Conservation (phyloP, 202 grass and related monocot genomes). For the Tripidium arundinaceum region DNA sequence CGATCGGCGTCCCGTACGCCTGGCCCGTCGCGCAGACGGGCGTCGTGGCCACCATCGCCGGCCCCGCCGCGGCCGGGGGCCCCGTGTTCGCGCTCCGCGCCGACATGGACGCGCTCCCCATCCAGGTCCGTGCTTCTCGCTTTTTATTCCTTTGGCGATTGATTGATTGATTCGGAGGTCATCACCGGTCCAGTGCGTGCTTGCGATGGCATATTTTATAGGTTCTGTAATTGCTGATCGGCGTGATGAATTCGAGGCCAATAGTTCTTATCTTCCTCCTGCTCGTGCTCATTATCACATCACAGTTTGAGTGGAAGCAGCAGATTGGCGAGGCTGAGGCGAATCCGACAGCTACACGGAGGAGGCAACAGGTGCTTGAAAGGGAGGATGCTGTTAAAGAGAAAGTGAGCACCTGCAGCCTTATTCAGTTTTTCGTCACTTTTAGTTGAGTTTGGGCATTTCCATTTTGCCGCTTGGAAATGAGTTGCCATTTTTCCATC, state of each 20-base stretch:
- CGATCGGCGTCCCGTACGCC: conserved; percentile 44
- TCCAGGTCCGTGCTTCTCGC: conserved; percentile 32
- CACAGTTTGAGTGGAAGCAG: no score
- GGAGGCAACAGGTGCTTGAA: no score
- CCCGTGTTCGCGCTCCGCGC: conserved; percentile 72
- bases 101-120: conserved; percentile 86
- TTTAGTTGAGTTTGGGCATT: background rate
- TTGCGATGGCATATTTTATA: background rate
- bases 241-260: no score
- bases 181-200: no score
- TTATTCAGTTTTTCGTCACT: no score
- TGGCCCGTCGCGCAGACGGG: conserved; percentile 62
- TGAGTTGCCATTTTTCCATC: background rate
- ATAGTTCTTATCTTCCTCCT: no score
- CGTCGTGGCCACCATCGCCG: conserved; percentile 51
- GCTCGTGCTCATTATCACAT: no score
- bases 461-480: background rate
- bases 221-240: conserved; percentile 45
- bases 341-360: no score
- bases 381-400: no score
- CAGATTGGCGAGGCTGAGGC: no score
- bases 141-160: background rate
- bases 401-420: no score
- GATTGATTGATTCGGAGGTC: background rate
- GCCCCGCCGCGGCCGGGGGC: background rate